Conservation (phyloP, 2,329 filamentous ascomycete species). For the Myriangium duriaei region DNA sequence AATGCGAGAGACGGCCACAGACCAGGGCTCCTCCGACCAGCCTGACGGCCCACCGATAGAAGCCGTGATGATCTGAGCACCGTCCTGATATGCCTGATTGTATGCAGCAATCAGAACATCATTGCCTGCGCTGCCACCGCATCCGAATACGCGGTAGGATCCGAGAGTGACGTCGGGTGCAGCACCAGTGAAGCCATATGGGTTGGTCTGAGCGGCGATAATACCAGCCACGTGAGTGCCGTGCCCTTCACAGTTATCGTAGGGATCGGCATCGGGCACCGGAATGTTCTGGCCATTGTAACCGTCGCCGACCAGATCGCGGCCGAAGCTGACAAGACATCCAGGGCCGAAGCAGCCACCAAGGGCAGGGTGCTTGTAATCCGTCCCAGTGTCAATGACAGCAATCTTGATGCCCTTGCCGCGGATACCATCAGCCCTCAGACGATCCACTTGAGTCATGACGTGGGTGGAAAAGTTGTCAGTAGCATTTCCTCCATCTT, state of each 20-base stretch:
- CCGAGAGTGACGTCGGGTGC: conserved; percentile 45
- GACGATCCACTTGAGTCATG: conserved; percentile 23
- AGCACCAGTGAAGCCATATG: conserved; percentile 44
- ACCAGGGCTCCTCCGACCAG: conserved; percentile 27
- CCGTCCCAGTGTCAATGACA: conserved; percentile 36
- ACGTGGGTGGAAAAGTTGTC: conserved; percentile 22
- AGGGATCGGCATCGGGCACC: conserved; percentile 39
- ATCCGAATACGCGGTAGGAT: conserved; percentile 47
- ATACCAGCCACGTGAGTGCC: conserved; percentile 52
- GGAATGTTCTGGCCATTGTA: conserved; percentile 25
- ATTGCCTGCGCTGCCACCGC: conserved; percentile 36
- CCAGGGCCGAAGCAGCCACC: conserved; percentile 51
- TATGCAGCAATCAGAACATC: conserved; percentile 49
- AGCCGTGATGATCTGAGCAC: conserved; percentile 27
- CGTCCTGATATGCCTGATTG: conserved; percentile 46
- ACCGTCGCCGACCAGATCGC: conserved; percentile 45
- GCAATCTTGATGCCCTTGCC: conserved; percentile 35
- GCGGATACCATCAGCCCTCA: conserved; percentile 33
- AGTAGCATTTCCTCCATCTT: conserved; percentile 13
- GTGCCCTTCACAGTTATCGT: conserved; percentile 45
- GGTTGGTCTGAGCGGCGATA: conserved; percentile 45
- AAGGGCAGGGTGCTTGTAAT: conserved; percentile 51
- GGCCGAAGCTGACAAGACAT: conserved; percentile 46
- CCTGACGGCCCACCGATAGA: conserved; percentile 24
- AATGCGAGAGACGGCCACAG: conserved; percentile 30